A percentile compares a stretch with the other conserved stretches of the same genome.
Evolutionary conservation across 2,329 filamentous ascomycete genomes (phyloP).

Genomic region (Nothomitra cinnamomea): DNA sequence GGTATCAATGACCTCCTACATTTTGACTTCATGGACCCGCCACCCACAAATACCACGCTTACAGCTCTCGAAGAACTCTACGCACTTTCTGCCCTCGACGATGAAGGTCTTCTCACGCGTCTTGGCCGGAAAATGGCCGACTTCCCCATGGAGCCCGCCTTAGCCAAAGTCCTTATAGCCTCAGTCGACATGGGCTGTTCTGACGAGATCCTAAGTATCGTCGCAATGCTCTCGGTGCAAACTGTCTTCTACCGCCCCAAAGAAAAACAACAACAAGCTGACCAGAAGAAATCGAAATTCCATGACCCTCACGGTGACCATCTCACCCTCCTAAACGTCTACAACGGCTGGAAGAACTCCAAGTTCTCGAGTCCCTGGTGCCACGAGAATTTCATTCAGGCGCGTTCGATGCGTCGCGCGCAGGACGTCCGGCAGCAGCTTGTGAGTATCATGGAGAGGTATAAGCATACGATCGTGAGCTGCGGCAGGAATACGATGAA

Average conservation of each 20-base stretch:
- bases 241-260: slow-evolving; percentile 90
- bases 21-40: slow-evolving; percentile 98
- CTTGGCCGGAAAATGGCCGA: slow-evolving; percentile 95
- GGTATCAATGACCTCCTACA: slow-evolving; percentile 94
- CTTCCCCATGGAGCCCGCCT: slow-evolving; percentile 89
- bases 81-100: slow-evolving; percentile 75
- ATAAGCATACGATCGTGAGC: slow-evolving; percentile 64
- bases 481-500: slow-evolving; percentile 78
- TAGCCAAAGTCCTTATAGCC: slow-evolving; percentile 79
- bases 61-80: slow-evolving; percentile 92
- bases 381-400: slow-evolving; percentile 95
- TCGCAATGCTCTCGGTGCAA: slow-evolving; percentile 79
- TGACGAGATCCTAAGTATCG: slow-evolving; percentile 86
- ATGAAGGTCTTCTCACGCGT: slow-evolving; percentile 84
- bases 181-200: slow-evolving; percentile 78
- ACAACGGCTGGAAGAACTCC: slow-evolving; percentile 86
- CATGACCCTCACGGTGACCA: slow-evolving; percentile 92
- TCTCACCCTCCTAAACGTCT: slow-evolving; percentile 86
- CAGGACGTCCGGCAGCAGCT: slow-evolving; percentile 89
- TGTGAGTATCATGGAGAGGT: slow-evolving; percentile 82
- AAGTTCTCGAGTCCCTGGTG: slow-evolving; percentile 81
- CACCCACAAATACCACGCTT: slow-evolving; percentile 93
- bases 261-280: slow-evolving; percentile 89
- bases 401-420: slow-evolving; percentile 69
- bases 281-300: slow-evolving; percentile 96